phyloP scores from a whole-genome alignment of 345 rosid genomes.

The Boechera retrofracta region DNA sequence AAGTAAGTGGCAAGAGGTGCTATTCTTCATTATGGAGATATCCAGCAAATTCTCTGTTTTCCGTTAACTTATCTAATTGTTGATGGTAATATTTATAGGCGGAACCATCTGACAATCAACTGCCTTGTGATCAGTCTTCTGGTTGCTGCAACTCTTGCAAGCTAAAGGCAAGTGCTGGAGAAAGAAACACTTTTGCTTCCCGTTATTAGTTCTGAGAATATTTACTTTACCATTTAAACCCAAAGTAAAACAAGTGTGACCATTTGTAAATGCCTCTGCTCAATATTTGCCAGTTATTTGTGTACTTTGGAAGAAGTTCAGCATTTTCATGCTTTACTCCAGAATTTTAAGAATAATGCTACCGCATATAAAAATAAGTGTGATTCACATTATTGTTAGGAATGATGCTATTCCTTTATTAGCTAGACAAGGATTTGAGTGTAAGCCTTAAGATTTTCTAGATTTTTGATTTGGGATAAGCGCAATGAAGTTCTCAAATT shows the following conservation, averaged over 20 bases:
- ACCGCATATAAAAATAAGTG: constrained; percentile 1
- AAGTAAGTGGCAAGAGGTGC: constrained; percentile 57
- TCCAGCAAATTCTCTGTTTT: constrained; percentile 20
- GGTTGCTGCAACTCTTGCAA: constrained; percentile 59
- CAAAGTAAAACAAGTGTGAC: too few relatives aligned
- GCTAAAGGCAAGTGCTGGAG: constrained; percentile 63
- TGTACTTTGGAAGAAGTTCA: constrained; percentile 28
- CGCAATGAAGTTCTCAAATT: neutral
- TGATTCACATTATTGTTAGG: constrained; percentile 22
- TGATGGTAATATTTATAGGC: constrained; percentile 52
- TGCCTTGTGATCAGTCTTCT: constrained; percentile 50
- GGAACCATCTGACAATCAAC: constrained; percentile 47
- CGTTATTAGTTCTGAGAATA: constrained; percentile 24
- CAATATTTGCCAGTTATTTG: constrained; percentile 6
- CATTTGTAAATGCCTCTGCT: too few relatives aligned
- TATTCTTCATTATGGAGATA: constrained; percentile 31
- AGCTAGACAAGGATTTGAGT: constrained; percentile 20
- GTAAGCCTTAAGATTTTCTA: constrained; percentile 11
- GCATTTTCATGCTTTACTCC: constrained; percentile 27
- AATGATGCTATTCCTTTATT: constrained; percentile 10
- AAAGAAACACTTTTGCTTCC: constrained; percentile 21
- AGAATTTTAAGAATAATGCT: constrained; percentile 19
- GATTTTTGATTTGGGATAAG: constrained; percentile 16
- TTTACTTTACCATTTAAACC: neutral
- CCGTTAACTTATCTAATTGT: constrained; percentile 27